Evolutionary conservation across 306 rosid species (phyloP).

Genomic region (Senna siamea): DNA sequence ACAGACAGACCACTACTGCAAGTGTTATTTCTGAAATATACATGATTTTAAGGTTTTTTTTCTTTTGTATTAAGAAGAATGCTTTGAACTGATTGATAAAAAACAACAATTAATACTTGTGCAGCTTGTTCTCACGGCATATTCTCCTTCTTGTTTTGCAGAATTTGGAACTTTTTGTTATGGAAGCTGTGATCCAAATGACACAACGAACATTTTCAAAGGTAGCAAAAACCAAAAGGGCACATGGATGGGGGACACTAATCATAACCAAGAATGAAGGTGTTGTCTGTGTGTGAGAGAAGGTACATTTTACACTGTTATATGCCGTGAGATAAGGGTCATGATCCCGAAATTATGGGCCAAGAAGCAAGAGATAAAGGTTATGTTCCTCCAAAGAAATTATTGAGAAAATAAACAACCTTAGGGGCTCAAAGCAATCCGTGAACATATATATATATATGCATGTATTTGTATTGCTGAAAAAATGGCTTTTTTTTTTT

Average conservation of each 20-base stretch:
- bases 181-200: slow-evolving; percentile 33
- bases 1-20: neutral
- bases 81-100: neutral
- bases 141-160: neutral
- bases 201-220: slow-evolving; percentile 38
- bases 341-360: slow-evolving; percentile 25
- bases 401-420: slow-evolving; percentile 12
- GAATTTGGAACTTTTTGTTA: slow-evolving; percentile 18
- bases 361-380: slow-evolving; percentile 31
- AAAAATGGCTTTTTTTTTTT: slow-evolving; percentile 31
- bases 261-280: slow-evolving; percentile 31
- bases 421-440: slow-evolving; percentile 55
- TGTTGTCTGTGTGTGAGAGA: slow-evolving; percentile 19
- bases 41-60: neutral
- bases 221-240: slow-evolving; percentile 37
- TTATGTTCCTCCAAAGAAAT: slow-evolving; percentile 32
- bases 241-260: slow-evolving; percentile 40
- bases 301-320: neutral
- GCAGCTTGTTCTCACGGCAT: too few species aligned
- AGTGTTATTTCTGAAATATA: neutral
- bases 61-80: neutral
- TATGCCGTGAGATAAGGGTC: slow-evolving; percentile 34
- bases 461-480: too few species aligned
- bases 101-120: too few species aligned
- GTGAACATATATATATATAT: slow-evolving; percentile 49